Percentiles rank a stretch among this genome's conserved stretches.
These are phyloP conservation scores for Aspergillus sp. DNA, from an alignment of 2,329 filamentous ascomycete genomes.

Conservation along the genomic window DNA sequence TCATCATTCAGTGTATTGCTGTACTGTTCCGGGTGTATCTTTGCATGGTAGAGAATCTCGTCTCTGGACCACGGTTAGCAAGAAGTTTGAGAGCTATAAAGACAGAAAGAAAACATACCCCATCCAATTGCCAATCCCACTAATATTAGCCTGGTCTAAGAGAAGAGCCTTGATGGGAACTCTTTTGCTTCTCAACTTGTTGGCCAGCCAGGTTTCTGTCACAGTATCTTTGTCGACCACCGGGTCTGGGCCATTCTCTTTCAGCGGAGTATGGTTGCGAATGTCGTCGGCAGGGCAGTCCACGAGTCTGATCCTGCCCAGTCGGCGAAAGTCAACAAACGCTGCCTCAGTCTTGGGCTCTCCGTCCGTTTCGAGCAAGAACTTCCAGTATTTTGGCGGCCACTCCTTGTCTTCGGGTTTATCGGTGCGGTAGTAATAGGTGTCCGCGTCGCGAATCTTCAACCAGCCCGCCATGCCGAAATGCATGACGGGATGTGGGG, in stretches of 20 bases:
- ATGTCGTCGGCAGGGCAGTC: constrained; percentile 77
- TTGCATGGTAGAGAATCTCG: constrained; percentile 86
- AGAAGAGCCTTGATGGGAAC: constrained; percentile 88
- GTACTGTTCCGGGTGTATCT: constrained; percentile 89
- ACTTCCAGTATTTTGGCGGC: constrained; percentile 92
- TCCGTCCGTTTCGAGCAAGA: constrained; percentile 67
- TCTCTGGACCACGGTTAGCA: constrained; percentile 51
- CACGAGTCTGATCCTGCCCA: constrained; percentile 77
- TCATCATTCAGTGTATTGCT: constrained; percentile 73
- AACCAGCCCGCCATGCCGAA: constrained; percentile 82
- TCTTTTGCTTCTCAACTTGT: constrained; percentile 70
- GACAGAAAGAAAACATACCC: constrained; percentile 46
- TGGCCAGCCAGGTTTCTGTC: constrained; percentile 71
- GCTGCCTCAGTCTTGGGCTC: constrained; percentile 65
- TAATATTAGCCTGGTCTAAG: constrained; percentile 83
- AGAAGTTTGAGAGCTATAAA: background rate
- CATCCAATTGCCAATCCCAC: constrained; percentile 96
- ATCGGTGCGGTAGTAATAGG: constrained; percentile 73
- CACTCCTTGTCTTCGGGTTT: constrained; percentile 63
- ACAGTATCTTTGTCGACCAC: constrained; percentile 76
- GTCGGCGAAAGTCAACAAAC: constrained; percentile 78
- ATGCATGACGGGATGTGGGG: constrained; percentile 87
- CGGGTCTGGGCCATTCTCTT: constrained; percentile 92
- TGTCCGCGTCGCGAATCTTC: constrained; percentile 76
- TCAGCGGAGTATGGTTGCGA: constrained; percentile 71